These are phyloP conservation scores for Chimonanthus praecox DNA, from an alignment of 164 flowering plant genomes.

Conservation along the genomic window DNA sequence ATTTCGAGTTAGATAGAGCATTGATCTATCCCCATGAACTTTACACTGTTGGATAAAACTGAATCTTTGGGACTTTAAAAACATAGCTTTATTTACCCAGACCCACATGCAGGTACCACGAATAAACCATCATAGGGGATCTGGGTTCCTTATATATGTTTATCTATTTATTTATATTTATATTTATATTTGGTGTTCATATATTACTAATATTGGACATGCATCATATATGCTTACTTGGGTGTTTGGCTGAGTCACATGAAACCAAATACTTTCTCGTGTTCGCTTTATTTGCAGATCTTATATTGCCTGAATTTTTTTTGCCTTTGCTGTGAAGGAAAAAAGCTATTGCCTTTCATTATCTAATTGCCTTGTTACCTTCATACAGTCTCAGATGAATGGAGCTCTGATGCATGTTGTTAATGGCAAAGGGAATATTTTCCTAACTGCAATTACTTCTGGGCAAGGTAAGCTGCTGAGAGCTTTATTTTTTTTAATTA, in stretches of 20 bases:
- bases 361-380: background rate
- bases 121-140: too few relatives aligned
- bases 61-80: too few relatives aligned
- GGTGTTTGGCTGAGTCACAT: background rate
- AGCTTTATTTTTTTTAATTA: background rate
- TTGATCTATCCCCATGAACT: too few relatives aligned
- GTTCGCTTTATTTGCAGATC: background rate
- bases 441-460: constrained; percentile 9
- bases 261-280: background rate
- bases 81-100: too few relatives aligned
- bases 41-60: too few relatives aligned
- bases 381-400: constrained; percentile 12
- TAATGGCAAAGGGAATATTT: constrained; percentile 12
- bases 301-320: background rate
- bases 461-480: constrained; percentile 10
- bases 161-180: too few relatives aligned
- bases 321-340: background rate
- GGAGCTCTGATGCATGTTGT: constrained; percentile 14
- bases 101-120: too few relatives aligned
- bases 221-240: too few relatives aligned
- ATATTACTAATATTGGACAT: too few relatives aligned
- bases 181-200: too few relatives aligned
- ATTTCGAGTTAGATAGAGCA: too few relatives aligned
- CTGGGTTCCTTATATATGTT: too few relatives aligned
- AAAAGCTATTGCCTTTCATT: background rate